Evolutionary conservation across 495 filamentous ascomycete genomes (phyloP).

Genomic region (Trichoderma orchidacearum): DNA sequence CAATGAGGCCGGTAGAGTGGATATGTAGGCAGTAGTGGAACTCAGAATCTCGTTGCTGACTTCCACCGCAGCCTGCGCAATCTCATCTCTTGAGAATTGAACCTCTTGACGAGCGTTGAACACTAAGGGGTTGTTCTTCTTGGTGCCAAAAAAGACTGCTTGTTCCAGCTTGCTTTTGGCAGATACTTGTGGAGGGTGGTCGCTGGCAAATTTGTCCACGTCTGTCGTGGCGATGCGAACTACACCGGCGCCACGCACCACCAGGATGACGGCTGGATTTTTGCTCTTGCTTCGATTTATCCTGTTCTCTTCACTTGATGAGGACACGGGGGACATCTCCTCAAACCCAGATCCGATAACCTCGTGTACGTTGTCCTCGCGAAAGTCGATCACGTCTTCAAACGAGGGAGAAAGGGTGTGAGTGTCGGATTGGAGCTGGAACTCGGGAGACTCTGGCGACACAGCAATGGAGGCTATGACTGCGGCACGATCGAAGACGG

Average conservation of each 20-base stretch:
- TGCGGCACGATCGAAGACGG: slow-evolving; percentile 63
- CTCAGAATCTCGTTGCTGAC: slow-evolving; percentile 73
- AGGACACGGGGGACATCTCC: slow-evolving; percentile 27
- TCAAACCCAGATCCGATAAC: slow-evolving; percentile 50
- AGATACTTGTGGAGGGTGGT: slow-evolving; percentile 42
- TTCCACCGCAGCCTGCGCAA: slow-evolving; percentile 62
- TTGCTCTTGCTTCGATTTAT: slow-evolving; percentile 37
- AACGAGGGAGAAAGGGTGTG: slow-evolving; percentile 45
- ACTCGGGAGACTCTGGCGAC: slow-evolving; percentile 47
- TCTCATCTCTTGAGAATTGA: slow-evolving; percentile 50
- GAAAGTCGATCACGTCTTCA: slow-evolving; percentile 75
- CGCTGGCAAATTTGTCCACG: slow-evolving; percentile 33
- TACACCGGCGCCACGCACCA: slow-evolving; percentile 71
- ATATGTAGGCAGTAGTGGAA: slow-evolving; percentile 59
- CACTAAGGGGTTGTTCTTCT: slow-evolving; percentile 66
- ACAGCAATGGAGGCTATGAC: slow-evolving; percentile 56
- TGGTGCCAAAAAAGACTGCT: slow-evolving; percentile 78
- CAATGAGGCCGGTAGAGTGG: slow-evolving; percentile 54
- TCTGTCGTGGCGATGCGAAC: slow-evolving; percentile 53
- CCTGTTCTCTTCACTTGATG: slow-evolving; percentile 25
- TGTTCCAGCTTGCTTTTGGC: slow-evolving; percentile 85
- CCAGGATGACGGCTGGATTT: slow-evolving; percentile 52
- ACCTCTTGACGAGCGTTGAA: slow-evolving; percentile 51
- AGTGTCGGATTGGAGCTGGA: slow-evolving; percentile 54
- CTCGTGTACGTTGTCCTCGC: slow-evolving; percentile 46